phyloP scores from a whole-genome alignment of 768 basidiomycete species.

The Termitomyces sp. region DNA sequence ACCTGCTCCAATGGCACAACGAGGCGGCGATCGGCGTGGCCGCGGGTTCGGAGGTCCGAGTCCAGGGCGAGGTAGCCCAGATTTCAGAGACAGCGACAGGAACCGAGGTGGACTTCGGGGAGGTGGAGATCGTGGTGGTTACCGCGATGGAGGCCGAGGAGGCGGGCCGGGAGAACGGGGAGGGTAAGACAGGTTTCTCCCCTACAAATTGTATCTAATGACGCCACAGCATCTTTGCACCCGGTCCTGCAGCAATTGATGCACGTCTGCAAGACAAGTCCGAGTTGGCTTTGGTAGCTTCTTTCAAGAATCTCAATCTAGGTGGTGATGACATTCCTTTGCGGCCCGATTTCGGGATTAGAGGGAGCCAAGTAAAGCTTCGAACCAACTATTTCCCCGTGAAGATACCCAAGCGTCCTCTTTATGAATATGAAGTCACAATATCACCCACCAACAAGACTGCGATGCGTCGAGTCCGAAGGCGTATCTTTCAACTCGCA shows the following conservation, averaged over 20 bases:
- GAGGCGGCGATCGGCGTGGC: slow-evolving; percentile 29
- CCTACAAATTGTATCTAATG: not conserved
- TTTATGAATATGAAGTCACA: slow-evolving; percentile 61
- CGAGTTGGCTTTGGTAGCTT: slow-evolving; percentile 36
- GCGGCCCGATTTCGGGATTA: slow-evolving; percentile 55
- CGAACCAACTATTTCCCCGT: slow-evolving; percentile 71
- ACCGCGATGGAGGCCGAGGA: slow-evolving; percentile 17
- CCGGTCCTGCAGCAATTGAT: slow-evolving; percentile 38
- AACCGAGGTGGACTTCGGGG: slow-evolving; percentile 19
- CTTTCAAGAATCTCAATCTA: slow-evolving; percentile 29
- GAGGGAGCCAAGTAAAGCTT: slow-evolving; percentile 44
- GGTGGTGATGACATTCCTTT: slow-evolving; percentile 44
- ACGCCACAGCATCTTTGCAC: slow-evolving; percentile 35
- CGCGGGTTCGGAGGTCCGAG: slow-evolving; percentile 26
- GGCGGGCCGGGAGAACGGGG: slow-evolving; percentile 32
- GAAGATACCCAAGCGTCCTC: slow-evolving; percentile 39
- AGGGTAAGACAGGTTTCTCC: slow-evolving; percentile 24
- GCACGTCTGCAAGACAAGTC: slow-evolving; percentile 36
- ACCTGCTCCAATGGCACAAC: slow-evolving; percentile 11
- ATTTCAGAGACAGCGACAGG: slow-evolving; percentile 21
- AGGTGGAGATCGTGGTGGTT: slow-evolving; percentile 10
- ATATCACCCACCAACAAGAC: slow-evolving; percentile 50
- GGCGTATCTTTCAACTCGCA: slow-evolving; percentile 61
- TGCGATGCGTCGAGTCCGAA: slow-evolving; percentile 48
- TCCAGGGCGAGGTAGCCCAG: slow-evolving; percentile 26